A percentile compares a stretch with the other conserved stretches of the same genome.
Evolutionary conservation across 1,284 basidiomycete species (phyloP).

Genomic region (Athelia sp.): DNA sequence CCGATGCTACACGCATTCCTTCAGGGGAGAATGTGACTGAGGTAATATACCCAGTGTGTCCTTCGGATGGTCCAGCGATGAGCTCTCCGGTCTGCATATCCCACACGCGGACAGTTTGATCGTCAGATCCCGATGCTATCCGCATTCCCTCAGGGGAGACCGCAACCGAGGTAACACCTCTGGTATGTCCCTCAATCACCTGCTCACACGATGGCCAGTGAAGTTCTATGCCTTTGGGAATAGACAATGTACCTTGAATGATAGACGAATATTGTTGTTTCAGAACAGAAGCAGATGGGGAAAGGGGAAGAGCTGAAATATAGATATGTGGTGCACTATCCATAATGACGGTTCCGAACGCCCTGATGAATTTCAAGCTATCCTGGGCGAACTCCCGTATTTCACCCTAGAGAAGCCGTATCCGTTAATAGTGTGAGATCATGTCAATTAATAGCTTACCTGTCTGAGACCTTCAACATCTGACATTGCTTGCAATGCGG

Average conservation of each 20-base stretch:
- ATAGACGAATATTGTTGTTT: not conserved
- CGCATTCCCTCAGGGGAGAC: constrained; percentile 6
- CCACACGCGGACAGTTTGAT: not conserved
- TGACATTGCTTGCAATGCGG: too few relatives aligned
- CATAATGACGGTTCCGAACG: not conserved
- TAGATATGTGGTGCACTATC: not conserved
- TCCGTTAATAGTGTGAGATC: too few relatives aligned
- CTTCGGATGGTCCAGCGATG: too few relatives aligned
- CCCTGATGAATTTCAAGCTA: not conserved
- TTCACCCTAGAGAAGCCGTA: too few relatives aligned
- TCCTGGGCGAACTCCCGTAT: not conserved
- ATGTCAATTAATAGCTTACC: too few relatives aligned
- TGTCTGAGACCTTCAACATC: too few relatives aligned
- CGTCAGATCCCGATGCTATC: constrained; percentile 6
- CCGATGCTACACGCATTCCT: too few relatives aligned
- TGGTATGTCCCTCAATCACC: constrained; percentile 1
- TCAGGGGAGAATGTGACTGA: too few relatives aligned
- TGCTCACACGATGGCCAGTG: constrained; percentile 4
- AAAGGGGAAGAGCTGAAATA: not conserved
- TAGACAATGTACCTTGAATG: not conserved
- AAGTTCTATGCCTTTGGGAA: not conserved
- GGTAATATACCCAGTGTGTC: too few relatives aligned
- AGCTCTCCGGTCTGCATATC: too few relatives aligned
- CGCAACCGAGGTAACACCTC: constrained; percentile 5
- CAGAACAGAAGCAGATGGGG: not conserved